Conservation (phyloP, 495 filamentous ascomycete genomes). For the Penicillium cosmopolitanum region DNA sequence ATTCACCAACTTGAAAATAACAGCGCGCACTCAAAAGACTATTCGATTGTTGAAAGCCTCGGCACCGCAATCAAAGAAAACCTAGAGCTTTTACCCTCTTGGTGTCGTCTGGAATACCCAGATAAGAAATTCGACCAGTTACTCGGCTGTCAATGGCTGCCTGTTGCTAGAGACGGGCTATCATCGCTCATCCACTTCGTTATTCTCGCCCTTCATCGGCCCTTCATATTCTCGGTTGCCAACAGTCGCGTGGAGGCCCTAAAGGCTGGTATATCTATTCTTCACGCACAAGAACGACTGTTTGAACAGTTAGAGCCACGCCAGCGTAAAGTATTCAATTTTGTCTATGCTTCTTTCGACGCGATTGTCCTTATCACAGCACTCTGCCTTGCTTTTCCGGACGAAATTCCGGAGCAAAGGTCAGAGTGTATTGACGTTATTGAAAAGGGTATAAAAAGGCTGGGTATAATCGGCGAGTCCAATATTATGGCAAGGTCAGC, state of each 20-base stretch:
- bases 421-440: conserved; percentile 53
- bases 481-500: conserved; percentile 57
- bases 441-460: conserved; percentile 55
- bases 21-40: conserved; percentile 55
- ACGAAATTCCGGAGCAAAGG: conserved; percentile 45
- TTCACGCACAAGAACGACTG: conserved; percentile 54
- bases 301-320: conserved; percentile 52
- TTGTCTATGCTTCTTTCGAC: conserved; percentile 65
- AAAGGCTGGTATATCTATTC: conserved; percentile 56
- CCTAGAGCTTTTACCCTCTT: conserved; percentile 51
- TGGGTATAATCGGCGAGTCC: conserved; percentile 51
- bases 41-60: conserved; percentile 55
- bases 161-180: conserved; percentile 47
- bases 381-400: conserved; percentile 58
- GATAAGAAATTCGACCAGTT: conserved; percentile 57
- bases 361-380: conserved; percentile 63
- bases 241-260: conserved; percentile 55
- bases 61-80: conserved; percentile 53
- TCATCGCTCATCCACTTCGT: conserved; percentile 54
- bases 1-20: conserved; percentile 51
- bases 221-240: conserved; percentile 63
- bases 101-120: conserved; percentile 54
- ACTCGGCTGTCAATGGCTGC: conserved; percentile 57
- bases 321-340: conserved; percentile 58
- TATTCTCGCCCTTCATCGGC: conserved; percentile 63